Evolutionary conservation across 106 monocot species (phyloP).

Genomic region (Narthecium ossifragum): DNA sequence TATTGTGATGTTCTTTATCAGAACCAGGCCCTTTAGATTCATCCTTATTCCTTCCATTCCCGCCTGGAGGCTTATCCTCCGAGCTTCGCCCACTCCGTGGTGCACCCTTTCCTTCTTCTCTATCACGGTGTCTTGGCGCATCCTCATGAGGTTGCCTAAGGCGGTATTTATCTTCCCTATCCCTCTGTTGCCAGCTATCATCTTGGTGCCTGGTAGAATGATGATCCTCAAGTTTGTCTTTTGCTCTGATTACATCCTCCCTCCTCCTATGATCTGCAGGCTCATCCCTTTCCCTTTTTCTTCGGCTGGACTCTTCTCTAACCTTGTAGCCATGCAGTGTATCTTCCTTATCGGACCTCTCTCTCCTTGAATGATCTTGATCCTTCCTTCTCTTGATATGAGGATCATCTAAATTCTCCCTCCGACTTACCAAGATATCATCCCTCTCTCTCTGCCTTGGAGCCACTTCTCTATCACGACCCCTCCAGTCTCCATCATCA

Average conservation of each 20-base stretch:
- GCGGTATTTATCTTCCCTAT: constrained; percentile 65
- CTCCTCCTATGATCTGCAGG: constrained; percentile 42
- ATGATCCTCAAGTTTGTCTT: constrained; percentile 46
- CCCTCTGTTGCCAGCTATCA: constrained; percentile 54
- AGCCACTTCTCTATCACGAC: constrained; percentile 26
- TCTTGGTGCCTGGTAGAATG: constrained; percentile 55
- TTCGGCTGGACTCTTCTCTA: constrained; percentile 36
- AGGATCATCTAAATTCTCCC: constrained; percentile 38
- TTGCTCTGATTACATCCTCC: constrained; percentile 36
- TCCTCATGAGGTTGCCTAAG: constrained; percentile 57
- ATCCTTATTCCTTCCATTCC: constrained; percentile 41
- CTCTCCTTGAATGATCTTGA: constrained; percentile 58
- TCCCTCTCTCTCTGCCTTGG: constrained; percentile 46
- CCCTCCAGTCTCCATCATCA: constrained; percentile 72
- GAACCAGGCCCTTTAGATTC: constrained; percentile 25
- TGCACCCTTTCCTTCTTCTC: constrained; percentile 50
- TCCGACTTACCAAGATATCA: constrained; percentile 32
- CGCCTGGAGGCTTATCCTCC: constrained; percentile 41
- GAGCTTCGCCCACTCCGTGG: constrained; percentile 17
- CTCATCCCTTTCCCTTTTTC: constrained; percentile 48
- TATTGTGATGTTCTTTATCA: constrained; percentile 39
- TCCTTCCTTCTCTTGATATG: constrained; percentile 55
- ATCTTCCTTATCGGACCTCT: constrained; percentile 45
- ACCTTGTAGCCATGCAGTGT: constrained; percentile 35
- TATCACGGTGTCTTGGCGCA: constrained; percentile 29